Percentiles rank a stretch among this genome's conserved stretches.
phyloP scores from a whole-genome alignment of 2,329 filamentous ascomycete genomes.

The Ceratocystis alfenasii region DNA sequence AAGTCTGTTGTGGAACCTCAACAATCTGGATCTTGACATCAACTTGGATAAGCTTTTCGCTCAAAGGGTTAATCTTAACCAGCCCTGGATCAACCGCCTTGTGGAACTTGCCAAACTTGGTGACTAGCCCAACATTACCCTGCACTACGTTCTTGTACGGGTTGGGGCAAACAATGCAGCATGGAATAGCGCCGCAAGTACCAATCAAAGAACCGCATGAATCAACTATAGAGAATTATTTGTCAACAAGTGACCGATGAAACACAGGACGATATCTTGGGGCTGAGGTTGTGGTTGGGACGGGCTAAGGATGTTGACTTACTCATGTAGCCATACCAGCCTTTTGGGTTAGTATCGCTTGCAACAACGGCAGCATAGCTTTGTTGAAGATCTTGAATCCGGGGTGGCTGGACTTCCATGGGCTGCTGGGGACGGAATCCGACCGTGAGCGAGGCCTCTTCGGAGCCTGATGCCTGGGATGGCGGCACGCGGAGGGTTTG shows the following conservation, averaged over 20 bases:
- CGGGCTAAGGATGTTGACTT: conserved; percentile 30
- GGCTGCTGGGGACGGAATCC: conserved; percentile 42
- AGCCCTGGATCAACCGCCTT: conserved; percentile 92
- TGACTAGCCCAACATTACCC: conserved; percentile 89
- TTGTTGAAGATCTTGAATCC: conserved; percentile 71
- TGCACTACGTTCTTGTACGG: conserved; percentile 87
- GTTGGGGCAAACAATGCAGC: conserved; percentile 86
- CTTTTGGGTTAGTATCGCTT: conserved; percentile 57
- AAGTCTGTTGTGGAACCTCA: conserved; percentile 89
- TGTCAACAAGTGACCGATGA: background rate
- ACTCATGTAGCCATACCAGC: conserved; percentile 88
- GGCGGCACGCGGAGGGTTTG: background rate
- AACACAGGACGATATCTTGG: background rate
- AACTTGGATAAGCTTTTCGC: conserved; percentile 77
- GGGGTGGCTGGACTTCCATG: conserved; percentile 67
- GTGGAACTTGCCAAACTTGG: conserved; percentile 90
- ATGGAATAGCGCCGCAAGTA: conserved; percentile 73
- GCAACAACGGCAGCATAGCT: conserved; percentile 58
- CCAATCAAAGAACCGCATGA: conserved; percentile 62
- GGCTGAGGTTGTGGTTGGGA: background rate
- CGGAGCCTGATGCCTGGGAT: background rate
- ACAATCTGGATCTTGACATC: conserved; percentile 99
- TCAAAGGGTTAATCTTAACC: conserved; percentile 93
- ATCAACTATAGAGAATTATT: conserved; percentile 44
- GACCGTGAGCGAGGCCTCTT: conserved; percentile 19